Evolutionary conservation across 257 asterid species (phyloP), one percentile per base, ranked within the genome.

Genomic region (Solanum microdontum): DNA sequence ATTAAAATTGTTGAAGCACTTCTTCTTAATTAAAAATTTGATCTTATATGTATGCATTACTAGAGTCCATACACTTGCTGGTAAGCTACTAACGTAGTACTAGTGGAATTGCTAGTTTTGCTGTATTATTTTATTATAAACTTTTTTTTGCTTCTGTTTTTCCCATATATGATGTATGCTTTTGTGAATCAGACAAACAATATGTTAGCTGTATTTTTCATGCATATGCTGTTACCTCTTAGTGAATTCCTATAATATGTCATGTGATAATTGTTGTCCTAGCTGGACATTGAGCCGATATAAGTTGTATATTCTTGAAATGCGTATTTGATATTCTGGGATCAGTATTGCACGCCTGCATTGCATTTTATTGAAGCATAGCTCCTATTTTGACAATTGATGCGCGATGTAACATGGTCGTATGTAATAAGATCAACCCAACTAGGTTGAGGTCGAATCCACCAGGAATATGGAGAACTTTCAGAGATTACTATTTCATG

Each of bases 111-210:
- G 8, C 28, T 82, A 48, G 11, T 82, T 26, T 30, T 82, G 30
- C 43, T 82, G 85, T 48, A 17, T 82, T 82, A 28, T 45, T 15
- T 80, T 80, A 28, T 80, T 26, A 14, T 82, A 2, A 48, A 80
- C 12, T 48, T 80, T 17, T 15, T 48, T 48, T 48, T 82, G 8
- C 85, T 82, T 28, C 69, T 48, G 69, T 17, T 45, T 82, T 39
- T 28, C 17, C 40, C 85, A 48, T 30, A 19, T 48, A 45, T 82
- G 85, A 48, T 48, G 69, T 82, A 48, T 48, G 69, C 85, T 45
- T 48, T 45, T 82, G 85, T 82, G 85, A 82, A 82, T 82, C 69
- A 82, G 69, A 82, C 48, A 82, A 82, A 82, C 43, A 48, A 80
- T 82, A 48, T n/a, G 34, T 39, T 39, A 82, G 69, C 43, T 48